Percentiles rank a stretch among this genome's conserved stretches.
Conservation (phyloP, 768 basidiomycete species). For the Floccularia luteovirens region DNA sequence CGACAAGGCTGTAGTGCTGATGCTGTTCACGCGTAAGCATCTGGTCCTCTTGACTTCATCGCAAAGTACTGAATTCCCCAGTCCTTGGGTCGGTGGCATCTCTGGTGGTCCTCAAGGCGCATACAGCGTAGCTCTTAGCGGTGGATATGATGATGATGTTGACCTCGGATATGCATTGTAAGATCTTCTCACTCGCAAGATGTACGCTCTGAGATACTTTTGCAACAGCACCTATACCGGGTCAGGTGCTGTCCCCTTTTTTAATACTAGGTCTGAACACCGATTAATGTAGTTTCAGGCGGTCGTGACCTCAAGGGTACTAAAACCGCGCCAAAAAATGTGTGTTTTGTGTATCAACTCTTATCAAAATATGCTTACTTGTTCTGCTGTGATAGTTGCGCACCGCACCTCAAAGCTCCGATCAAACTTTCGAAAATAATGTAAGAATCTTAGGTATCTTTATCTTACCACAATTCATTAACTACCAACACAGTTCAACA, state of each 20-base stretch:
- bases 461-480: background rate
- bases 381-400: slow-evolving; percentile 49
- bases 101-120: slow-evolving; percentile 59
- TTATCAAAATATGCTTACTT: background rate
- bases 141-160: slow-evolving; percentile 84
- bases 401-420: slow-evolving; percentile 79
- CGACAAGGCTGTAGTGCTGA: slow-evolving; percentile 66
- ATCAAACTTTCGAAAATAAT: slow-evolving; percentile 73
- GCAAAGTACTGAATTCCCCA: slow-evolving; percentile 17
- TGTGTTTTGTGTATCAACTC: slow-evolving; percentile 19
- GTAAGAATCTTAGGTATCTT: slow-evolving; percentile 16
- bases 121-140: slow-evolving; percentile 81
- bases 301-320: slow-evolving; percentile 88
- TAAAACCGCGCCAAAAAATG: slow-evolving; percentile 76
- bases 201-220: background rate
- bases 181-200: slow-evolving; percentile 20
- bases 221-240: slow-evolving; percentile 68
- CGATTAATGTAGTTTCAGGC: slow-evolving; percentile 29
- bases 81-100: slow-evolving; percentile 84
- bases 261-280: background rate
- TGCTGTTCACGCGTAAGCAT: slow-evolving; percentile 76
- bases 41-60: background rate
- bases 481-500: slow-evolving; percentile 42
- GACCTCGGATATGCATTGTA: slow-evolving; percentile 80
- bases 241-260: slow-evolving; percentile 44